Evolutionary conservation across 495 filamentous ascomycete genomes (phyloP).

Genomic region (Neurospora hispaniola): DNA sequence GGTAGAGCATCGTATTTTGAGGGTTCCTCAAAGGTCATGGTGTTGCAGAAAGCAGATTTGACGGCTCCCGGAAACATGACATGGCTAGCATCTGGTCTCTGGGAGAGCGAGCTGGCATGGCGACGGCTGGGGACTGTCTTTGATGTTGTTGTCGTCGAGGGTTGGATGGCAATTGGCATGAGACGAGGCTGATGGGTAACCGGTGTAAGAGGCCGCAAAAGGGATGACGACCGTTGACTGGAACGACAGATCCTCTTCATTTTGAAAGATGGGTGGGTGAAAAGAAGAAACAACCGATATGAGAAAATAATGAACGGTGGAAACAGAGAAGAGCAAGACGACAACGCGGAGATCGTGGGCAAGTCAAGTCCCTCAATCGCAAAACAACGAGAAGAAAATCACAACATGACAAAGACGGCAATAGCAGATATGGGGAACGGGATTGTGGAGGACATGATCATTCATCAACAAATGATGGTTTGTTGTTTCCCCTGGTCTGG

Average conservation of each 20-base stretch:
- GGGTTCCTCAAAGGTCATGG: conserved; percentile 64
- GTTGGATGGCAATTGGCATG: neutral
- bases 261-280: neutral
- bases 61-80: conserved; percentile 94
- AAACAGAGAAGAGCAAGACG: neutral
- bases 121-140: conserved; percentile 4
- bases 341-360: neutral
- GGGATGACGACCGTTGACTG: neutral
- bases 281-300: neutral
- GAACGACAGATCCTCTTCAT: conserved; percentile 17
- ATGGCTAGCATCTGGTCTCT: conserved; percentile 58
- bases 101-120: conserved; percentile 35
- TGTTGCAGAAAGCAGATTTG: conserved; percentile 78
- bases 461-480: neutral
- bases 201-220: neutral
- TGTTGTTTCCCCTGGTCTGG: neutral
- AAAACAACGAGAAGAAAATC: neutral
- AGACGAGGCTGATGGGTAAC: neutral
- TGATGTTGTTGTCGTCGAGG: neutral
- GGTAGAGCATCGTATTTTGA: conserved; percentile 58
- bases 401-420: neutral
- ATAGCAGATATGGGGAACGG: neutral
- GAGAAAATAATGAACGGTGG: neutral
- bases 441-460: neutral
- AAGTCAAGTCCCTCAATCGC: neutral